A percentile compares a stretch with the other conserved stretches of the same genome.
These are phyloP conservation scores for Pseudopithomyces chartarum DNA, from an alignment of 2,329 filamentous ascomycete genomes.

Conservation along the genomic window DNA sequence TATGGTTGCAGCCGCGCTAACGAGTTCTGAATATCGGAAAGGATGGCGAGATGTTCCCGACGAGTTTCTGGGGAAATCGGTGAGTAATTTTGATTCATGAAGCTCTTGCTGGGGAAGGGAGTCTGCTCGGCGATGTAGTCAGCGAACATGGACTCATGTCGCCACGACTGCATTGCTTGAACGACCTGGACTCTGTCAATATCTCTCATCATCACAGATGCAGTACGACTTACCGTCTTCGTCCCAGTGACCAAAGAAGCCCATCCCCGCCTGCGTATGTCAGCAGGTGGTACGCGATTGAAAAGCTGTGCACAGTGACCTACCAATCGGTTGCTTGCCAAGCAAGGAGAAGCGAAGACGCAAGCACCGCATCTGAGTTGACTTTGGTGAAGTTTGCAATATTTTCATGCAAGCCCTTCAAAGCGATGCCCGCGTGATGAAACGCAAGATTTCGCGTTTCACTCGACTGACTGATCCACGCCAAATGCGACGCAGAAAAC, in stretches of 20 bases:
- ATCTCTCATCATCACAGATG: background rate
- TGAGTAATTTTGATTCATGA: constrained; percentile 69
- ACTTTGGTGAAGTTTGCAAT: constrained; percentile 82
- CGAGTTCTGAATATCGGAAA: constrained; percentile 49
- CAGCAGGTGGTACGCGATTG: constrained; percentile 13
- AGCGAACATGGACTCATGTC: constrained; percentile 83
- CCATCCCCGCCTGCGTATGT: constrained; percentile 76
- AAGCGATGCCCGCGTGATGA: constrained; percentile 82
- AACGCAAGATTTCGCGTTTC: constrained; percentile 88
- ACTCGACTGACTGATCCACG: constrained; percentile 83
- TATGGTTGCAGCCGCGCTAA: constrained; percentile 52
- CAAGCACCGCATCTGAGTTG: constrained; percentile 89
- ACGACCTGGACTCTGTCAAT: constrained; percentile 66
- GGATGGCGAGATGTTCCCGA: constrained; percentile 60
- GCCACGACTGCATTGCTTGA: constrained; percentile 89
- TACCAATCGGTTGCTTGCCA: constrained; percentile 98
- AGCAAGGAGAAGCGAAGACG: constrained; percentile 86
- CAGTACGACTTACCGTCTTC: constrained; percentile 70
- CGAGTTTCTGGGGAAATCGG: constrained; percentile 61
- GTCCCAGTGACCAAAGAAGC: constrained; percentile 90
- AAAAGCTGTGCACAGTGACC: constrained; percentile 38
- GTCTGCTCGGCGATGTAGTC: constrained; percentile 80
- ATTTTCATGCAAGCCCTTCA: constrained; percentile 86
- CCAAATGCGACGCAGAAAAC: constrained; percentile 92
- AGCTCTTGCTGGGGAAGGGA: constrained; percentile 41